Conservation (phyloP, 2,329 filamentous ascomycete genomes). For the Gaeumannomyces sp. region DNA sequence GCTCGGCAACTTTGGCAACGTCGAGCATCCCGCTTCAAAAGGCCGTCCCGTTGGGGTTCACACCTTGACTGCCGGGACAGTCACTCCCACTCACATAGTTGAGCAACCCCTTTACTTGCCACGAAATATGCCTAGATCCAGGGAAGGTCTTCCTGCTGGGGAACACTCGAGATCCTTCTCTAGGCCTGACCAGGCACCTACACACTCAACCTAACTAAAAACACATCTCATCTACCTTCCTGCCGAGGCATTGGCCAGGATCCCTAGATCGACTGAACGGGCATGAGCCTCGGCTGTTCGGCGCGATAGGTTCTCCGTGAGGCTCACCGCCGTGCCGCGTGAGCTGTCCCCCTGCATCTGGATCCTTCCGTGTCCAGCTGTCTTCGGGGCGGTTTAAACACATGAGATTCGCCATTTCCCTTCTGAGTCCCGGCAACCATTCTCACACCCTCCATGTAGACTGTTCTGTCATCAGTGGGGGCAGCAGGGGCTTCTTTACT, state of each 20-base stretch:
- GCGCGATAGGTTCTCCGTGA: neutral
- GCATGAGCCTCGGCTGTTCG: too few species aligned
- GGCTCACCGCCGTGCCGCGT: neutral
- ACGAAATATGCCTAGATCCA: neutral
- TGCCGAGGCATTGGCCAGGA: neutral
- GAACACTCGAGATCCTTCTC: neutral
- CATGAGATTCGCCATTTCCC: neutral
- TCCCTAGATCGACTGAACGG: neutral
- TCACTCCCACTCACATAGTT: neutral
- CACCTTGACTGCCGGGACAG: neutral
- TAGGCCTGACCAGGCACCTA: neutral
- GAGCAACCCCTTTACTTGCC: neutral
- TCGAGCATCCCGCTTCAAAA: too few species aligned
- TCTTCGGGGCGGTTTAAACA: neutral
- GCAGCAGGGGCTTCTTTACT: too few species aligned
- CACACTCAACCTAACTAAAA: neutral
- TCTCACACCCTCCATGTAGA: neutral
- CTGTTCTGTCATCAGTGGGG: too few species aligned
- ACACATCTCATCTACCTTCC: neutral
- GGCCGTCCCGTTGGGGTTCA: neutral
- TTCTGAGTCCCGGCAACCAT: neutral
- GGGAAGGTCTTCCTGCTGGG: neutral
- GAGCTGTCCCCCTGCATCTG: neutral
- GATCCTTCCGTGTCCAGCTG: neutral
- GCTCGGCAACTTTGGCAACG: too few species aligned